Percentiles rank a stretch among this genome's conserved stretches.
These are phyloP conservation scores for Nicotiana tabacum DNA, from an alignment of 257 asterid species.

Conservation along the genomic window DNA sequence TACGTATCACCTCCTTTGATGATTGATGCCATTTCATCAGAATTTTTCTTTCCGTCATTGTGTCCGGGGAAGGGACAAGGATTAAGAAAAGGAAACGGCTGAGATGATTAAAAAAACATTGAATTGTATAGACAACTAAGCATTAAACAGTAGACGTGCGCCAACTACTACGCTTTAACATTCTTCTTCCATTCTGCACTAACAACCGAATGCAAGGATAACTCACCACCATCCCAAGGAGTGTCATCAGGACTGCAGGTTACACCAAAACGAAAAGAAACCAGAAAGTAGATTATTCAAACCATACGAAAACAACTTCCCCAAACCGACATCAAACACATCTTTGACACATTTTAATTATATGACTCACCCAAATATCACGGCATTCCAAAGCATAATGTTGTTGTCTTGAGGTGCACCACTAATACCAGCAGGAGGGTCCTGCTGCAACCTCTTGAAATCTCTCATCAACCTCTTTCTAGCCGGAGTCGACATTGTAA, in stretches of 20 bases:
- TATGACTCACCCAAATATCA: conserved; percentile 62
- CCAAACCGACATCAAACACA: background rate
- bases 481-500: conserved; percentile 67
- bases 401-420: conserved; percentile 79
- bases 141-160: conserved; percentile 4
- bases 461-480: conserved; percentile 88
- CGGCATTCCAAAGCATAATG: conserved; percentile 83
- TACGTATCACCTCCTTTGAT: background rate
- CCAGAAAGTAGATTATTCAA: conserved; percentile 24
- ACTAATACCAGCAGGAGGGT: conserved; percentile 81
- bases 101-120: background rate
- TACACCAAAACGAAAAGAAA: conserved; percentile 41
- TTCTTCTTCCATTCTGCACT: conserved; percentile 5
- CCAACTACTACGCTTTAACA: conserved; percentile 8
- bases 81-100: background rate
- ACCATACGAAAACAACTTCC: background rate
- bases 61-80: background rate
- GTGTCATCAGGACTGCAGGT: conserved; percentile 85
- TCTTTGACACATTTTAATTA: background rate
- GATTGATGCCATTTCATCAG: background rate
- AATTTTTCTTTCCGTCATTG: background rate
- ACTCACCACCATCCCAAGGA: conserved; percentile 91
- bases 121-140: background rate
- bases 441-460: conserved; percentile 78
- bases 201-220: conserved; percentile 22